Evolutionary conservation across 495 filamentous ascomycete genomes (phyloP).

Genomic region (Aspergillus leporis): DNA sequence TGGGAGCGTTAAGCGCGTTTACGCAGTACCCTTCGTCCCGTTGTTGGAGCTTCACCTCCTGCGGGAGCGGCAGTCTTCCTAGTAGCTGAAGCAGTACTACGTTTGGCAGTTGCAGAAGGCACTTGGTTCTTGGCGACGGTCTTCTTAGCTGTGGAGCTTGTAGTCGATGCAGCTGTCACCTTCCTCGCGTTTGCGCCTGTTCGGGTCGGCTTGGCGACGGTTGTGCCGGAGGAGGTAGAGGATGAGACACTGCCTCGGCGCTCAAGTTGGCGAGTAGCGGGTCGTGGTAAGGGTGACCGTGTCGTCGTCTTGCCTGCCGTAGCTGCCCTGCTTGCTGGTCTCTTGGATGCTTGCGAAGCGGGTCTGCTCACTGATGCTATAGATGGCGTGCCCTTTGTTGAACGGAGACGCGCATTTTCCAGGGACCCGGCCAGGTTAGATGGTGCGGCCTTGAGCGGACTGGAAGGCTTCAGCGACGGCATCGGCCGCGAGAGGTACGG

Average conservation of each 20-base stretch:
- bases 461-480: conserved; percentile 55
- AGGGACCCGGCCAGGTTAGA: conserved; percentile 18
- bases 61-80: conserved; percentile 39
- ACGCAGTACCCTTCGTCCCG: conserved; percentile 46
- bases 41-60: conserved; percentile 33
- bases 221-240: conserved; percentile 53
- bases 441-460: conserved; percentile 49
- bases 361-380: conserved; percentile 28
- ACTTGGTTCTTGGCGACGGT: conserved; percentile 33
- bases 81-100: conserved; percentile 29
- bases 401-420: conserved; percentile 27
- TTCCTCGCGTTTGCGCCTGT: conserved; percentile 49
- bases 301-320: conserved; percentile 31
- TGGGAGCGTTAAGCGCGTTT: conserved; percentile 40
- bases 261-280: conserved; percentile 46
- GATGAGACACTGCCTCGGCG: conserved; percentile 47
- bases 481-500: conserved; percentile 52
- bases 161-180: conserved; percentile 45
- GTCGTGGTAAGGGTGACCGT: conserved; percentile 37
- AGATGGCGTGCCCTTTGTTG: conserved; percentile 36
- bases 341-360: conserved; percentile 33
- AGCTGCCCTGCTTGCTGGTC: conserved; percentile 31
- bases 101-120: conserved; percentile 41
- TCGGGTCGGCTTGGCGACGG: conserved; percentile 57
- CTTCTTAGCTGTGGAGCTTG: conserved; percentile 46